Percentiles rank a stretch among this genome's conserved stretches.
phyloP scores from a whole-genome alignment of 345 rosid genomes.

The Gossypium australe region DNA sequence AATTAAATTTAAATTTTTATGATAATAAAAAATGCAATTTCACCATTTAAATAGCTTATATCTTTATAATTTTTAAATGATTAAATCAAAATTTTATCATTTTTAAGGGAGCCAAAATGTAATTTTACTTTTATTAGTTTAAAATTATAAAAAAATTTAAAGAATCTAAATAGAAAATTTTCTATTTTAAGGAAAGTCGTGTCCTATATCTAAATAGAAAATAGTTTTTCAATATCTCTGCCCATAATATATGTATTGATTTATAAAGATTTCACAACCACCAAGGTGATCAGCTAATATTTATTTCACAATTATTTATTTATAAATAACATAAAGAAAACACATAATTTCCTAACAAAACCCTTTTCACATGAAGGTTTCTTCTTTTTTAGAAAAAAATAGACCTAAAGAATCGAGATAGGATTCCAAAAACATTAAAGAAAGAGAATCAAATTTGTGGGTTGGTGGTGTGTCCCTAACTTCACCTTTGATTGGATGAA shows the following conservation, averaged over 20 bases:
- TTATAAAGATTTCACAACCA: not conserved
- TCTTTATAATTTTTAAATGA: too few species aligned
- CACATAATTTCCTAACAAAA: not conserved
- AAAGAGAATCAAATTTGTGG: not conserved
- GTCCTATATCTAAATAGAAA: too few species aligned
- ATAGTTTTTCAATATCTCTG: not conserved
- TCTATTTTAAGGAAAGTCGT: rapidly evolving
- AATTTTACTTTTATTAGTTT: too few species aligned
- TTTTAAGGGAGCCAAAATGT: rapidly evolving
- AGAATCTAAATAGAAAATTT: too few species aligned
- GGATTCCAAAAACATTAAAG: not conserved
- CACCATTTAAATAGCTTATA: too few species aligned
- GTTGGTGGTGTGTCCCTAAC: not conserved
- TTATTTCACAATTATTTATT: too few species aligned
- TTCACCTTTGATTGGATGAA: not conserved
- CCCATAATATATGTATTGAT: not conserved
- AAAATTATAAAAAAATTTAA: too few species aligned
- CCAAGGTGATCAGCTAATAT: not conserved
- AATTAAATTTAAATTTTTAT: too few species aligned
- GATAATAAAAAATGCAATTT: too few species aligned
- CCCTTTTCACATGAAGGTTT: not conserved
- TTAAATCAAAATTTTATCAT: too few species aligned
- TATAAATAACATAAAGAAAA: too few species aligned
- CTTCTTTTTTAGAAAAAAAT: too few species aligned
- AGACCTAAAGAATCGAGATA: not conserved